Percentiles rank a stretch among this genome's conserved stretches.
Conservation (phyloP, 148 eudicot genomes). For the Rheum nobile region DNA sequence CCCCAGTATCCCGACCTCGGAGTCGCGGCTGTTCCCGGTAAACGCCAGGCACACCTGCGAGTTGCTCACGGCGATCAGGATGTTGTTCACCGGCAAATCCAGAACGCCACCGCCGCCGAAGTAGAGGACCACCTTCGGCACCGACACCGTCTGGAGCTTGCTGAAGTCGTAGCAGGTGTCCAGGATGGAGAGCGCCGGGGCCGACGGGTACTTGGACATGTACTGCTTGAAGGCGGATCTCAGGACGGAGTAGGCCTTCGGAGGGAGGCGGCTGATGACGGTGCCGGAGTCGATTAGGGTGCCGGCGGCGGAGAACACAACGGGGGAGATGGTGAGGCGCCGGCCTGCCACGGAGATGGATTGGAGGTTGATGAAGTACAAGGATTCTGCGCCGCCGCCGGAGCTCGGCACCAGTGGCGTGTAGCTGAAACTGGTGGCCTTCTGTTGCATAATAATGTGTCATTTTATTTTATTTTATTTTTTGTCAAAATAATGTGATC, state of each 20-base stretch:
- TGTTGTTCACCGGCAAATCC: constrained; percentile 27
- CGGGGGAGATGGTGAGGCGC: constrained; percentile 25
- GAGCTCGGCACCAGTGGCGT: constrained; percentile 30
- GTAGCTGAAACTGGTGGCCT: constrained; percentile 19
- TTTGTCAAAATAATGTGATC: not conserved
- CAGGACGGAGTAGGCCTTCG: constrained; percentile 45
- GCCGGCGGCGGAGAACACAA: constrained; percentile 40
- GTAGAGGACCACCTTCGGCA: constrained; percentile 39
- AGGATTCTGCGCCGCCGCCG: constrained; percentile 11
- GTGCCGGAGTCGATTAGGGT: constrained; percentile 76
- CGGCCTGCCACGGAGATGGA: constrained; percentile 37
- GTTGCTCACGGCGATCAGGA: constrained; percentile 11
- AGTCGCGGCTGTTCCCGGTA: constrained; percentile 38
- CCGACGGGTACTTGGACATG: constrained; percentile 41
- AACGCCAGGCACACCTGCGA: constrained; percentile 56
- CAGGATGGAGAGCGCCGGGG: constrained; percentile 37
- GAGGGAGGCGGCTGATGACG: constrained; percentile 56
- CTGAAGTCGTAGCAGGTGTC: constrained; percentile 65
- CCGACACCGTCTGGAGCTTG: constrained; percentile 17
- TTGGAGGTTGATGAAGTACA: constrained; percentile 40
- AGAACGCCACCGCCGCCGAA: constrained; percentile 36
- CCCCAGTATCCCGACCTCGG: constrained; percentile 41
- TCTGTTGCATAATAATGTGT: constrained; percentile 3
- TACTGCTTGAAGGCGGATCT: constrained; percentile 28
- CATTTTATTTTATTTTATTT: no score